Evolutionary conservation across 257 asterid genomes (phyloP).

Genomic region (Scutellaria minor): DNA sequence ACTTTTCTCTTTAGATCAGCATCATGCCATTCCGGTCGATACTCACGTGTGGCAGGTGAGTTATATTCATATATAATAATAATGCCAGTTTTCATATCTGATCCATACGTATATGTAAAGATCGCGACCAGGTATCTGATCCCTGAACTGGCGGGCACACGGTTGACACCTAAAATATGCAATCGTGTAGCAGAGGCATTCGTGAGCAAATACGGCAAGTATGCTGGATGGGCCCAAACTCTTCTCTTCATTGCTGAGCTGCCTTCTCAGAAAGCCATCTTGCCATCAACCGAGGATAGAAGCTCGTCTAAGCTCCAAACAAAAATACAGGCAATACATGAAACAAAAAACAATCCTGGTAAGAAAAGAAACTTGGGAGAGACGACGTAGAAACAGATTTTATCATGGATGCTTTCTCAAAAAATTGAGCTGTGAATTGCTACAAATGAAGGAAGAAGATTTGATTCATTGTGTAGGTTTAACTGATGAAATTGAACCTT

Average conservation of each 20-base stretch:
- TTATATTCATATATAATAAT: not conserved
- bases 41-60: conserved; percentile 97
- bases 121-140: conserved; percentile 86
- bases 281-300: conserved; percentile 48
- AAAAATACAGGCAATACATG: conserved; percentile 25
- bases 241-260: conserved; percentile 91
- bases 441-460: conserved; percentile 21
- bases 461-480: not conserved
- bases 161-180: conserved; percentile 63
- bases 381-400: not conserved
- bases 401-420: no score
- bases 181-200: conserved; percentile 83
- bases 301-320: conserved; percentile 42
- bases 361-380: conserved; percentile 7
- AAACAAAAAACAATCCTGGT: conserved; percentile 13
- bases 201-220: conserved; percentile 83
- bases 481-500: not conserved
- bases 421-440: no score
- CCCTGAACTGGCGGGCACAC: conserved; percentile 89
- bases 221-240: conserved; percentile 99
- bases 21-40: conserved; percentile 95
- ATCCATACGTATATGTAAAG: conserved; percentile 43
- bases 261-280: conserved; percentile 86
- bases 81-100: not conserved
- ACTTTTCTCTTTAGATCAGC: conserved; percentile 92